Base-by-base conservation (phyloP, 345 rosid species). In the Mallotus nudiflorus region DNA sequence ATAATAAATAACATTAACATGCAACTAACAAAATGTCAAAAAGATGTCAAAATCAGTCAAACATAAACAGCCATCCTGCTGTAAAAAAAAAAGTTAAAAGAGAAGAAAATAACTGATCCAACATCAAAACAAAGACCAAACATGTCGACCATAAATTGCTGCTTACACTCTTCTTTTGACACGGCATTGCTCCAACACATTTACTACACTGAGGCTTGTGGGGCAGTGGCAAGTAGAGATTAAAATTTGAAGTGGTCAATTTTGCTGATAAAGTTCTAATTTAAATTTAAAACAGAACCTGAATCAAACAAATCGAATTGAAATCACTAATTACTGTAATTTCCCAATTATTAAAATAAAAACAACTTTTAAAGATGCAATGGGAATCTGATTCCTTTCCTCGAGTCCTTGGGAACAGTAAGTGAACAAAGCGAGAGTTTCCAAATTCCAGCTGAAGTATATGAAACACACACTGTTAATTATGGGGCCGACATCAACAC, bases 11-110 rank as follows among this genome's bases (percentile, higher is more conserved):
- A 46, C 66, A 69, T 58, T 50, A 29, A 9, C 29, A 45, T 27
- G 80, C n/a, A n/a, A n/a, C n/a, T n/a, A n/a, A n/a, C n/a, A n/a
- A 56, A 80, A 80, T 50, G 69, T 72, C 71, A 48, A 51, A 70
- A 75, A 77, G 78, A n/a, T n/a, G n/a, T n/a, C n/a, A n/a, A n/a
- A n/a, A n/a, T n/a, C n/a, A n/a, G n/a, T n/a, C n/a, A n/a, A n/a
- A n/a, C n/a, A n/a, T n/a, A n/a, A n/a, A n/a, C n/a, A n/a, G n/a
- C n/a, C n/a, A n/a, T n/a, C n/a, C n/a, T n/a, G n/a, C n/a, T n/a
- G n/a, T n/a, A n/a, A n/a, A n/a, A n/a, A n/a, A n/a, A n/a, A n/a
- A n/a, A n/a, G n/a, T n/a, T n/a, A n/a, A n/a, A n/a, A n/a, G 59
- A 39, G 42, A 39, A 39, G 42, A 39, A 39, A 39, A 39, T 39